phyloP scores from a whole-genome alignment of 2,329 filamentous ascomycete genomes.

The Paecilomyces dactylethromorphus region DNA sequence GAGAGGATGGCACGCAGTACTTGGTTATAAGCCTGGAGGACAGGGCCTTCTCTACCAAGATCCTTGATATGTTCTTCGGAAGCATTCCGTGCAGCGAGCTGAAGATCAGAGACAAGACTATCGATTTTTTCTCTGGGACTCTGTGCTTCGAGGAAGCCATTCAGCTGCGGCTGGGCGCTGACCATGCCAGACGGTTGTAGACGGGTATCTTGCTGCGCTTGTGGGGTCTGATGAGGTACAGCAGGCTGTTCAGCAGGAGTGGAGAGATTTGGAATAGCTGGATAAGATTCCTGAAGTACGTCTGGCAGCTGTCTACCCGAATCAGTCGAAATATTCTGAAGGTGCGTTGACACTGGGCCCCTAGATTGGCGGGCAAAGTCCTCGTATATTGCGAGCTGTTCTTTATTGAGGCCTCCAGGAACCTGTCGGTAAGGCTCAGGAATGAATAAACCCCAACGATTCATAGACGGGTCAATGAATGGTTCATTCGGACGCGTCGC shows the following conservation, averaged over 20 bases:
- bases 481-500: conserved; percentile 71
- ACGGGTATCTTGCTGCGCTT: conserved; percentile 42
- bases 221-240: conserved; percentile 51
- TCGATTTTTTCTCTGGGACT: conserved; percentile 49
- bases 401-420: conserved; percentile 73
- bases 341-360: conserved; percentile 48
- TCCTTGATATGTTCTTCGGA: conserved; percentile 54
- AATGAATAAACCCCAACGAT: conserved; percentile 87
- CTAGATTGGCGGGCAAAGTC: conserved; percentile 87
- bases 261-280: conserved; percentile 54
- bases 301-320: conserved; percentile 56
- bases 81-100: conserved; percentile 50
- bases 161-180: conserved; percentile 44
- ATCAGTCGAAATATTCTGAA: conserved; percentile 52
- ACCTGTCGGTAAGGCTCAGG: conserved; percentile 88
- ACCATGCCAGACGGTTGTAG: conserved; percentile 32
- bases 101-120: conserved; percentile 50
- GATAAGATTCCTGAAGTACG: conserved; percentile 56
- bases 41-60: conserved; percentile 46
- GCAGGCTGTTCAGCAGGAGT: conserved; percentile 58
- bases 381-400: conserved; percentile 94
- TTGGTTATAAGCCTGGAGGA: conserved; percentile 54
- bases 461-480: conserved; percentile 75
- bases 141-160: conserved; percentile 54
- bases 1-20: conserved; percentile 48